Evolutionary conservation across 495 filamentous ascomycete species (phyloP).

Genomic region (Amorphotheca resinae): DNA sequence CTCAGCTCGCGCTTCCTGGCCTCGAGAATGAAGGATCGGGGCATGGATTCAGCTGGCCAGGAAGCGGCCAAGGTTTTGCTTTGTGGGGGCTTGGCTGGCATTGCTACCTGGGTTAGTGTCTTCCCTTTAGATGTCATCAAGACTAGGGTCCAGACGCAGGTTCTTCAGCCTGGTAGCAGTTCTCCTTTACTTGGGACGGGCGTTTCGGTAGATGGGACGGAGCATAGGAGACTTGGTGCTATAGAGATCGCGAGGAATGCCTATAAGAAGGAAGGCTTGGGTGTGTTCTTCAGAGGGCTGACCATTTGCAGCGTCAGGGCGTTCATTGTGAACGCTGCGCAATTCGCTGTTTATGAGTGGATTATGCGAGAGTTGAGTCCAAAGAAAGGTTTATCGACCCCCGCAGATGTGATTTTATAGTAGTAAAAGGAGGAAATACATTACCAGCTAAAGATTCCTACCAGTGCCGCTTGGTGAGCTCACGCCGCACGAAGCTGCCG

Average conservation of each 20-base stretch:
- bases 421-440: no score
- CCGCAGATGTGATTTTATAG: neutral
- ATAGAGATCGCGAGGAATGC: conserved; percentile 47
- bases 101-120: conserved; percentile 74
- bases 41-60: conserved; percentile 21
- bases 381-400: neutral
- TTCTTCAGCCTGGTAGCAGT: neutral
- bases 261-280: conserved; percentile 50
- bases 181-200: conserved; percentile 24
- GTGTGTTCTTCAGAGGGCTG: conserved; percentile 66
- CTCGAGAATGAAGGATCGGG: conserved; percentile 9
- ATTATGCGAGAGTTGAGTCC: conserved; percentile 45
- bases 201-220: conserved; percentile 10
- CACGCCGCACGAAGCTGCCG: no score
- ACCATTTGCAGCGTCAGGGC: conserved; percentile 67
- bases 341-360: conserved; percentile 86
- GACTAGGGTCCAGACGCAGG: conserved; percentile 67
- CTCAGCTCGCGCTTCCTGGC: conserved; percentile 45
- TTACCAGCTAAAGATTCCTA: no score
- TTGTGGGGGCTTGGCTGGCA: conserved; percentile 74
- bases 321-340: conserved; percentile 70
- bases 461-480: no score
- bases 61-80: conserved; percentile 55
- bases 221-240: conserved; percentile 33
- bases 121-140: conserved; percentile 87